Evolutionary conservation across 2,329 filamentous ascomycete species (phyloP), one percentile per base, ranked within the genome.

Genomic region (Fusarium sp.): DNA sequence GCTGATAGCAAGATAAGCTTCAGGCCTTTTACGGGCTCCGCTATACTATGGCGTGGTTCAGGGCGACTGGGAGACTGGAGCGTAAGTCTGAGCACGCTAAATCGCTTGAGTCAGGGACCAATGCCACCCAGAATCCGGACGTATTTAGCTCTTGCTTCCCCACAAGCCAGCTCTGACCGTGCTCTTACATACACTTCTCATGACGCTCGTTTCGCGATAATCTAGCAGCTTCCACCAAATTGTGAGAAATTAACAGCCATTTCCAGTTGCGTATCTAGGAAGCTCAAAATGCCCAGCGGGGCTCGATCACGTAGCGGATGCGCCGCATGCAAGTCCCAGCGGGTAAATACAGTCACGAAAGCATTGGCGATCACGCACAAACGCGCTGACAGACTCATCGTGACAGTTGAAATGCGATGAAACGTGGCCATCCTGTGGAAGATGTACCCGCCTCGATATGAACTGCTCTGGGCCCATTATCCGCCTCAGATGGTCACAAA

Each of bases 191-290:
- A 22, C 18, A 15, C 32, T 35, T 15, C 50, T 22, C 18, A 5
- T 11, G 4, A 8, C 7, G 9, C 6, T 24, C 2, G 4, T 14
- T 20, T 36, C 6, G 3, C 6, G 0, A 53, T 24, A 13, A 9
- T 10, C 3, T 1, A 9, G 48, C 30, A 6, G 2, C 2, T 2
- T 20, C 12, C 10, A 9, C 22, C 6, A 4, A 18, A 3, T 3
- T 32, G 1, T 15, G 17, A 32, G 1, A n/a, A 0, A 8, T 5
- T 20, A 4, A 14, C 17, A 24, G 0, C 15, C 11, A 5, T 8
- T 20, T 26, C 8, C 8, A 35, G 3, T 20, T 8, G 11, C 17
- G 2, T 15, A 20, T 20, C 17, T 8, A 14, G 0, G 2, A 6
- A 11, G 30, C 17, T 26, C 8, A 22, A 14, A 12, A 54, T 54